Conservation (phyloP, 2,329 filamentous ascomycete genomes). For the Passalora sequoiae region DNA sequence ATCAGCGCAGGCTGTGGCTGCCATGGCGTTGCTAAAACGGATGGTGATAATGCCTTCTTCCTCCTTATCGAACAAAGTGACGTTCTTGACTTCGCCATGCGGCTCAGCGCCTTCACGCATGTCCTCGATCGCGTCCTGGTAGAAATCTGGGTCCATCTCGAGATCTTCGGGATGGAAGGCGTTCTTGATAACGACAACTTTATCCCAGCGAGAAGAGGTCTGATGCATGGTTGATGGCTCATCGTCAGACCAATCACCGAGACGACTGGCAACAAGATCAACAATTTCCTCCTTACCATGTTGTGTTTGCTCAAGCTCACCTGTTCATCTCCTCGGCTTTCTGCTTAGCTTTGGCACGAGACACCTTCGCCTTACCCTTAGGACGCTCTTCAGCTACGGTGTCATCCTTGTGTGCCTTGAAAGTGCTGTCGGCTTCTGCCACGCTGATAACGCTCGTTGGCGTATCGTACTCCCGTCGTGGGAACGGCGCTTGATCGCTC, state of each 20-base stretch:
- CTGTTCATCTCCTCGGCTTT: constrained; percentile 82
- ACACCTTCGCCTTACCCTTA: constrained; percentile 40
- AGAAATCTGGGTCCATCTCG: constrained; percentile 73
- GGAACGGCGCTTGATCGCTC: constrained; percentile 76
- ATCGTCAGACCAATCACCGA: constrained; percentile 92
- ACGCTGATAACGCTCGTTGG: constrained; percentile 44
- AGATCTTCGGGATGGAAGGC: constrained; percentile 89
- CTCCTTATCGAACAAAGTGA: constrained; percentile 85
- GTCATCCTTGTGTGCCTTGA: constrained; percentile 77
- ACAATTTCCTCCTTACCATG: neutral
- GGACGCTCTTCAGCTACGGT: constrained; percentile 28
- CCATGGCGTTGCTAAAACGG: constrained; percentile 66
- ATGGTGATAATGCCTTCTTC: constrained; percentile 78
- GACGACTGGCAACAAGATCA: constrained; percentile 54
- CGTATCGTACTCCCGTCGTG: constrained; percentile 59
- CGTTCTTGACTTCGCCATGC: constrained; percentile 81
- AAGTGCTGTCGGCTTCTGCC: constrained; percentile 78
- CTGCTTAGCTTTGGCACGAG: constrained; percentile 72
- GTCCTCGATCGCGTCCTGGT: constrained; percentile 91
- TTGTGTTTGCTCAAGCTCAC: neutral
- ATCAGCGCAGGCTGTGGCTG: constrained; percentile 65
- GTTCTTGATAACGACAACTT: constrained; percentile 79
- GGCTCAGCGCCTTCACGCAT: constrained; percentile 85
- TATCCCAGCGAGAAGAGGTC: constrained; percentile 58
- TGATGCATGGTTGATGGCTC: constrained; percentile 58